Conservation (phyloP, 495 filamentous ascomycete species). For the Podospora tetraspora region DNA sequence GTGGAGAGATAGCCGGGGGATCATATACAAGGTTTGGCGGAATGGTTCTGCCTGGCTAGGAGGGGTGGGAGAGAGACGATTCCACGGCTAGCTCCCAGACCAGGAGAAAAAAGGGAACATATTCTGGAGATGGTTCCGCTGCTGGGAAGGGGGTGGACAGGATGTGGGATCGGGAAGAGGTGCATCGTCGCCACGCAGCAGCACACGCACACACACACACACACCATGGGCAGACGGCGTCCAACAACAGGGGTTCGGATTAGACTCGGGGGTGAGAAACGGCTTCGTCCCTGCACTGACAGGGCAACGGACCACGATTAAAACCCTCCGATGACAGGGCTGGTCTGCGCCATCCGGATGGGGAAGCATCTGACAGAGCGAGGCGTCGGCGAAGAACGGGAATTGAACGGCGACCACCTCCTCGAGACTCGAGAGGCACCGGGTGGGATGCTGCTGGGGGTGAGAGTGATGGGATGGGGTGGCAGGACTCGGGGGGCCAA, state of each 20-base stretch:
- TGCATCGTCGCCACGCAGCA: conserved; percentile 9
- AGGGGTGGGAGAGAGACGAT: conserved; percentile 17
- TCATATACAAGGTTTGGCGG: conserved; percentile 29
- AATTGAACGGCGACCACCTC: not conserved
- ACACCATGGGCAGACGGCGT: not conserved
- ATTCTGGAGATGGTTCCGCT: conserved; percentile 16
- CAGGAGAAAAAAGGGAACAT: conserved; percentile 16
- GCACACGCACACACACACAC: not conserved
- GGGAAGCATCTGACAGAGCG: conserved; percentile 22
- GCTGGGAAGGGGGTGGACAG: conserved; percentile 31
- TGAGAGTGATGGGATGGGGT: conserved; percentile 3
- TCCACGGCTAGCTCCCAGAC: not conserved
- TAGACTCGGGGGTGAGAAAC: conserved; percentile 14
- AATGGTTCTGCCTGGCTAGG: conserved; percentile 34
- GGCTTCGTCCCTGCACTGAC: conserved; percentile 4
- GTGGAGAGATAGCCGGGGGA: conserved; percentile 27
- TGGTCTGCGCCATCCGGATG: conserved; percentile 21
- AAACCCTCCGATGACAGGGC: conserved; percentile 18
- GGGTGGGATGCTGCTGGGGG: conserved; percentile 4
- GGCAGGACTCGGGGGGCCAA: conserved; percentile 8
- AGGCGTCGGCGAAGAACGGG: conserved; percentile 10
- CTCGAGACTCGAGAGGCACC: not conserved
- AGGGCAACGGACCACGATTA: not conserved
- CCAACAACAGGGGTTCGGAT: not conserved
- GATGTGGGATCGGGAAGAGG: conserved; percentile 20